Conservation (phyloP, 1,139 yeast species). For the Diutina mesorugosa region DNA sequence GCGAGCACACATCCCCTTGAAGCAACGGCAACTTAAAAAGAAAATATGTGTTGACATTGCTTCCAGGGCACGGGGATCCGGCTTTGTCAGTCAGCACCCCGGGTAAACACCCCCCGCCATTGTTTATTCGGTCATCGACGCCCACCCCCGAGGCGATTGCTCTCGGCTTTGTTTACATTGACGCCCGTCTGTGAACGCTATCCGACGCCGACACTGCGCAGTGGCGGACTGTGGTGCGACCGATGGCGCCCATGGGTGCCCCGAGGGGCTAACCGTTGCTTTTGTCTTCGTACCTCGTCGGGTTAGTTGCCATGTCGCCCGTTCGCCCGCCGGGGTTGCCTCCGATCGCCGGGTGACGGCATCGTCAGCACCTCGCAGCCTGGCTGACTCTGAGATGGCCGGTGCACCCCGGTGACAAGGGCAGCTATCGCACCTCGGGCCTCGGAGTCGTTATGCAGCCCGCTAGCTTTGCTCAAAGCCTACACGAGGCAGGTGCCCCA, state of each 20-base stretch:
- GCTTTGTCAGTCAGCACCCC: background rate
- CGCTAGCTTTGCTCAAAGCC: no score
- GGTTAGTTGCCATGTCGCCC: background rate
- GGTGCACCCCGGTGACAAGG: no score
- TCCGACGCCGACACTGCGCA: background rate
- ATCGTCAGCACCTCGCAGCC: background rate
- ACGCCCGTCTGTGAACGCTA: no score
- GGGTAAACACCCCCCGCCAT: no score
- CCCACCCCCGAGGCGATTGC: background rate
- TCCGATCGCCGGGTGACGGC: background rate
- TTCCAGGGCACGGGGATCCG: background rate
- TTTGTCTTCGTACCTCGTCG: background rate
- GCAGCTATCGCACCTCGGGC: no score
- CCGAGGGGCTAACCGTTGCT: background rate
- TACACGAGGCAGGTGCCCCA: background rate
- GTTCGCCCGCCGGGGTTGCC: background rate
- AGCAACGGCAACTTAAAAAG: background rate
- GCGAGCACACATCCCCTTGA: background rate
- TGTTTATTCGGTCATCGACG: no score
- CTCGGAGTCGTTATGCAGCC: no score
- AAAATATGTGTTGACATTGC: background rate
- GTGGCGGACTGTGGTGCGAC: background rate
- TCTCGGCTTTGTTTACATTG: background rate
- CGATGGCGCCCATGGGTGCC: background rate
- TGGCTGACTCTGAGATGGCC: no score